A percentile compares a stretch with the other conserved stretches of the same genome.
phyloP scores from a whole-genome alignment of 768 basidiomycete genomes.

The Leccinum disarticulatum region DNA sequence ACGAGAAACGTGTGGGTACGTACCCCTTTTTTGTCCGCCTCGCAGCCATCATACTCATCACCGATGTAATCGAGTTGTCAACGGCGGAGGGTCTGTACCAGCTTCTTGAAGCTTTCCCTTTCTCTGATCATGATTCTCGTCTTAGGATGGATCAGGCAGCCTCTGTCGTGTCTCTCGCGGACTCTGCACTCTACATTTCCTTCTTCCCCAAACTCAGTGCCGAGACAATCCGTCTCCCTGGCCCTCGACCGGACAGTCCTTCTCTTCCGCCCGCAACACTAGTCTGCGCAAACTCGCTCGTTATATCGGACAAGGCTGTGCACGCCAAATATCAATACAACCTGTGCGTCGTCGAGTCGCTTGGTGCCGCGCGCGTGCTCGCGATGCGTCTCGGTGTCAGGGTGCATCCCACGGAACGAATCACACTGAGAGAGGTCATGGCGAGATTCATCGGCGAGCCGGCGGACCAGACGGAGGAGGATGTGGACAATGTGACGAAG shows the following conservation, averaged over 20 bases:
- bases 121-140: slow-evolving; percentile 4
- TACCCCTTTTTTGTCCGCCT: background rate
- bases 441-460: slow-evolving; percentile 52
- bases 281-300: slow-evolving; percentile 53
- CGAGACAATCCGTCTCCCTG: slow-evolving; percentile 62
- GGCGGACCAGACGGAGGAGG: slow-evolving; percentile 37
- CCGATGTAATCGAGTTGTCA: slow-evolving; percentile 47
- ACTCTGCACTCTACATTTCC: slow-evolving; percentile 73
- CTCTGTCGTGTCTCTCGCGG: slow-evolving; percentile 71
- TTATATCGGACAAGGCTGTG: slow-evolving; percentile 76
- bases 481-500: slow-evolving; percentile 45
- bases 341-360: slow-evolving; percentile 88
- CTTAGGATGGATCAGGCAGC: slow-evolving; percentile 88
- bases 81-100: slow-evolving; percentile 66
- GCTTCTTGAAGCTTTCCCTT: background rate
- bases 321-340: slow-evolving; percentile 82
- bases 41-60: background rate
- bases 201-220: slow-evolving; percentile 78
- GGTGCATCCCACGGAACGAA: slow-evolving; percentile 40
- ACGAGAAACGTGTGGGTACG: slow-evolving; percentile 78
- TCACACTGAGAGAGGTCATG: slow-evolving; percentile 69
- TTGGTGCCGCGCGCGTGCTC: slow-evolving; percentile 75
- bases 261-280: slow-evolving; percentile 29
- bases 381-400: slow-evolving; percentile 54
- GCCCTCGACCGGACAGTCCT: slow-evolving; percentile 21